These are phyloP conservation scores for Chernovozyma sophiae-reginae DNA, from an alignment of 1,139 yeast genomes.

Conservation along the genomic window DNA sequence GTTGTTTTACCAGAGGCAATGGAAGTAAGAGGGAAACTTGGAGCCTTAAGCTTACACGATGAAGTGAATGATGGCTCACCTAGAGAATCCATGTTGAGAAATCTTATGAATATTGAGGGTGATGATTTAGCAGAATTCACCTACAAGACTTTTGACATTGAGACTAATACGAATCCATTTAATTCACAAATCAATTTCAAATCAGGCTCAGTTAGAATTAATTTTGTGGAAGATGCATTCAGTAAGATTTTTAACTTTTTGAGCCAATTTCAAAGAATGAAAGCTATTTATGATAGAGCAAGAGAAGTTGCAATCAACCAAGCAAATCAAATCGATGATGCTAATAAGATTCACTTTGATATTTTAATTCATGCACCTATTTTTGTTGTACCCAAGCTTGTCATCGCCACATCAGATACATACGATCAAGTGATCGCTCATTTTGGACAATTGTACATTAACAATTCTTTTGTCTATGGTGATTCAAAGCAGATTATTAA, in stretches of 20 bases:
- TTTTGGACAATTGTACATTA: slow-evolving; percentile 78
- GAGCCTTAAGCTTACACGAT: slow-evolving; percentile 76
- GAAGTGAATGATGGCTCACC: slow-evolving; percentile 66
- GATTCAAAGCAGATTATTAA: slow-evolving; percentile 30
- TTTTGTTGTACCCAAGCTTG: slow-evolving; percentile 66
- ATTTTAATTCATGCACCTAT: slow-evolving; percentile 77
- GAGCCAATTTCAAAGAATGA: slow-evolving; percentile 79
- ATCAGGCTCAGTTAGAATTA: slow-evolving; percentile 70
- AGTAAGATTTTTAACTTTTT: slow-evolving; percentile 63
- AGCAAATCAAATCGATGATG: slow-evolving; percentile 61
- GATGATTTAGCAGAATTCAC: slow-evolving; percentile 76
- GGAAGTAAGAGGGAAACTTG: slow-evolving; percentile 72
- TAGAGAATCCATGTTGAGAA: slow-evolving; percentile 56
- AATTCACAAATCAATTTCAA: slow-evolving; percentile 61
- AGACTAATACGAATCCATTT: slow-evolving; percentile 44
- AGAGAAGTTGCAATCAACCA: slow-evolving; percentile 75
- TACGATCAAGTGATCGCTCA: slow-evolving; percentile 68
- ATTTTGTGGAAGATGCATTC: slow-evolving; percentile 79
- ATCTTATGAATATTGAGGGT: slow-evolving; percentile 76
- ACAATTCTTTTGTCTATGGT: slow-evolving; percentile 49
- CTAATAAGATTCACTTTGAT: slow-evolving; percentile 66
- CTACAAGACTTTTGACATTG: slow-evolving; percentile 75
- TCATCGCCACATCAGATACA: slow-evolving; percentile 33
- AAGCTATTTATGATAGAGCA: slow-evolving; percentile 79
- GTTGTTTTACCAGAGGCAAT: slow-evolving; percentile 72